These are phyloP conservation scores for Murraya paniculata DNA, from an alignment of 345 rosid genomes.

Conservation along the genomic window DNA sequence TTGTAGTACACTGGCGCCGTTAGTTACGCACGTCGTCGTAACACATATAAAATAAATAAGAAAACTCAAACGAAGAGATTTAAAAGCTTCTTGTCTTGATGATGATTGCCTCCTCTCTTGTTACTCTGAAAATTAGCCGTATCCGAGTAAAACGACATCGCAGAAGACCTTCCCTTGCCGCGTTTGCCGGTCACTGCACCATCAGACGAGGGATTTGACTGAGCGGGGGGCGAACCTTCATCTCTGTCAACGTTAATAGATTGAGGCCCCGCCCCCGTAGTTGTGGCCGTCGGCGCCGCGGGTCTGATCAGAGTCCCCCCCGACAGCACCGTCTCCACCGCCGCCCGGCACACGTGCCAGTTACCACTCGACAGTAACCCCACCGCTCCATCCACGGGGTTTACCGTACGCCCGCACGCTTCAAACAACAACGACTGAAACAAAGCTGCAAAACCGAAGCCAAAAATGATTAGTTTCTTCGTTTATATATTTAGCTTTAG, in stretches of 20 bases:
- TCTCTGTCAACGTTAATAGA: background rate
- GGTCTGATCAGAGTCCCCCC: slow-evolving; percentile 41
- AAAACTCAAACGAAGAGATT: slow-evolving; percentile 54
- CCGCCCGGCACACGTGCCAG: slow-evolving; percentile 56
- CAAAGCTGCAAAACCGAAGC: slow-evolving; percentile 32
- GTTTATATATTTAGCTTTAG: too few species aligned
- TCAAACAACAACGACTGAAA: slow-evolving; percentile 57
- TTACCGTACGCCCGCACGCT: slow-evolving; percentile 65
- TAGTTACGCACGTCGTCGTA: background rate
- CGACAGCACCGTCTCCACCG: slow-evolving; percentile 47
- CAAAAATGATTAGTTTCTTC: too few species aligned
- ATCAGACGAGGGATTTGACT: slow-evolving; percentile 18
- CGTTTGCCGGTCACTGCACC: slow-evolving; percentile 7
- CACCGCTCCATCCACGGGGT: slow-evolving; percentile 60
- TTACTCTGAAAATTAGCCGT: slow-evolving; percentile 30
- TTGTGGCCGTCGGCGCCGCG: background rate
- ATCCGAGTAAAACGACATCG: slow-evolving; percentile 30
- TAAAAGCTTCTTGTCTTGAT: slow-evolving; percentile 44
- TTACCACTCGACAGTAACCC: slow-evolving; percentile 57
- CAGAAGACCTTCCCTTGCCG: slow-evolving; percentile 19
- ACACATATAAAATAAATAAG: background rate
- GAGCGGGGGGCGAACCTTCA: slow-evolving; percentile 25
- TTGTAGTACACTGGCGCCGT: slow-evolving; percentile 24
- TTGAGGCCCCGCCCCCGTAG: slow-evolving; percentile 15
- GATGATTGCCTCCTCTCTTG: slow-evolving; percentile 3